Evolutionary conservation across 495 filamentous ascomycete species (phyloP).

Genomic region (Trichoderma parareesei): DNA sequence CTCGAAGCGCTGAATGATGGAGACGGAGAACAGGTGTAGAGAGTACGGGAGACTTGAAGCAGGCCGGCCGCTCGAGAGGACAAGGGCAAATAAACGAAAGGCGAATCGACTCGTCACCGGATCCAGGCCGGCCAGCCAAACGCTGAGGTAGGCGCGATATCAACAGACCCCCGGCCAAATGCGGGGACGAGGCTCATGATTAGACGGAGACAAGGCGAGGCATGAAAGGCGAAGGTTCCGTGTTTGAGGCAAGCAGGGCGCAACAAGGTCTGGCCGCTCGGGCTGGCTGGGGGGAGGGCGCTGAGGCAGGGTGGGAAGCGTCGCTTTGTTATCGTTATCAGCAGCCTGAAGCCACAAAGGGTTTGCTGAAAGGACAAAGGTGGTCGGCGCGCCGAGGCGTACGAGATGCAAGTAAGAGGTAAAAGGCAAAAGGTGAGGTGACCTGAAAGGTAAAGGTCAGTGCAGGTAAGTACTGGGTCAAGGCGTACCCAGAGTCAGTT

Average conservation of each 20-base stretch:
- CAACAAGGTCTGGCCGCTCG: neutral
- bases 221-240: neutral
- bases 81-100: neutral
- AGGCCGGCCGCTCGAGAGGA: slow-evolving; percentile 7
- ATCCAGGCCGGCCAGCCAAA: neutral
- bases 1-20: neutral
- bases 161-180: slow-evolving; percentile 11
- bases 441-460: no score
- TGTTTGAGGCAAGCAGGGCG: neutral
- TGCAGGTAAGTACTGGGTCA: no score
- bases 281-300: neutral
- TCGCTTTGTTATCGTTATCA: no score
- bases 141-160: slow-evolving; percentile 10
- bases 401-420: no score
- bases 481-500: no score
- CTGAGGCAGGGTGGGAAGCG: no score
- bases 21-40: neutral
- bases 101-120: slow-evolving; percentile 1
- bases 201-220: neutral
- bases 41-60: slow-evolving; percentile 2
- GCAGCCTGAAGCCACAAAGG: no score
- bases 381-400: no score
- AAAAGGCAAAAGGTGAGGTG: no score
- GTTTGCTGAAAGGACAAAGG: no score
- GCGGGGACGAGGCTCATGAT: slow-evolving; percentile 13